Percentiles rank a stretch among this genome's conserved stretches.
These are phyloP conservation scores for Vanderwaltozyma verrucispora DNA, from an alignment of 805 yeast species.

Conservation along the genomic window DNA sequence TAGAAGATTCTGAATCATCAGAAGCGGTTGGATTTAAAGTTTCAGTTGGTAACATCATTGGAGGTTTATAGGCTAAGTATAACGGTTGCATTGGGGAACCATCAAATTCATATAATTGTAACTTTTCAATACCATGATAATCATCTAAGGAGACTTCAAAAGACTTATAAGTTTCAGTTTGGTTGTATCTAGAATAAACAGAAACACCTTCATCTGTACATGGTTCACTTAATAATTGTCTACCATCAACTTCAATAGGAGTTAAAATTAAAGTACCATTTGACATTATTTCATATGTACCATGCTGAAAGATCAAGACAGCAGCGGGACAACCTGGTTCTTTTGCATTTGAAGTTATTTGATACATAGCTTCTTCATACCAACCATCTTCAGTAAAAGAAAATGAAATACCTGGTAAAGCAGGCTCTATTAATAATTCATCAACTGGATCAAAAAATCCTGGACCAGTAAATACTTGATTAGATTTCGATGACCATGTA, in stretches of 20 bases:
- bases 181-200: conserved; percentile 61
- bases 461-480: conserved; percentile 94
- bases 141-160: conserved; percentile 55
- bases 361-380: conserved; percentile 83
- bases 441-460: conserved; percentile 94
- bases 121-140: conserved; percentile 75
- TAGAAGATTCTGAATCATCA: background rate
- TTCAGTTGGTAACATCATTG: conserved; percentile 89
- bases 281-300: conserved; percentile 50
- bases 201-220: conserved; percentile 58
- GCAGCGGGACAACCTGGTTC: conserved; percentile 82
- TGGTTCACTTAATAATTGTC: conserved; percentile 83
- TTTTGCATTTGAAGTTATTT: conserved; percentile 57
- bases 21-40: conserved; percentile 77
- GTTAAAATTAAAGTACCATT: conserved; percentile 62
- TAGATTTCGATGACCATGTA: conserved; percentile 92
- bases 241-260: conserved; percentile 82
- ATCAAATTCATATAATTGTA: conserved; percentile 65
- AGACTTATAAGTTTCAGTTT: conserved; percentile 47
- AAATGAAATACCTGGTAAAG: conserved; percentile 85
- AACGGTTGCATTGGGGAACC: conserved; percentile 79
- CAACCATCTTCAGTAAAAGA: conserved; percentile 89
- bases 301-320: conserved; percentile 80
- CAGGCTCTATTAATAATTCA: conserved; percentile 90
- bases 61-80: conserved; percentile 86